phyloP scores from a whole-genome alignment of 2,329 filamentous ascomycete genomes.

The Diplodia sapinea region DNA sequence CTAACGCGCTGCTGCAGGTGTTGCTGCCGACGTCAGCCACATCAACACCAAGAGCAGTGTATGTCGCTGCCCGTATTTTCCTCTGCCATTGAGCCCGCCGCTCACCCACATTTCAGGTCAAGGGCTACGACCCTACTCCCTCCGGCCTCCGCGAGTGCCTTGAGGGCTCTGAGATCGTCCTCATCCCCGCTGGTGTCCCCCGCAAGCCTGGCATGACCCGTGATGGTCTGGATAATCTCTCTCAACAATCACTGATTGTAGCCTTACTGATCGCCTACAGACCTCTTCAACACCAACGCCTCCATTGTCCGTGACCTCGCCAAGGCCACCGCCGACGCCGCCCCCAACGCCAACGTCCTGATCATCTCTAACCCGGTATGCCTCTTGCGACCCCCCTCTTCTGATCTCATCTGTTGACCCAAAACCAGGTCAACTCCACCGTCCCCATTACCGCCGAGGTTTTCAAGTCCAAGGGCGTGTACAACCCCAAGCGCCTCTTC shows the following conservation, averaged over 20 bases:
- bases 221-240: conserved; percentile 66
- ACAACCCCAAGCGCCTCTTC: conserved; percentile 99
- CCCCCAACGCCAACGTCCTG: conserved; percentile 92
- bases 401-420: conserved; percentile 31
- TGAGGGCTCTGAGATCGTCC: conserved; percentile 87
- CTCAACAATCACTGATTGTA: neutral
- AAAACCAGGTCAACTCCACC: conserved; percentile 84
- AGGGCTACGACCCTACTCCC: conserved; percentile 80
- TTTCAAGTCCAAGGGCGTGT: conserved; percentile 93
- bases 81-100: conserved; percentile 17
- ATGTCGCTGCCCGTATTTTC: conserved; percentile 36
- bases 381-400: conserved; percentile 18
- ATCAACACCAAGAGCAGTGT: conserved; percentile 96
- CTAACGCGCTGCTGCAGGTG: conserved; percentile 64
- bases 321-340: conserved; percentile 87
- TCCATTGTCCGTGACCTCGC: conserved; percentile 98
- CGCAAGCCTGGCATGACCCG: conserved; percentile 99
- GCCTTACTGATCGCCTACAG: conserved; percentile 49
- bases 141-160: conserved; percentile 78
- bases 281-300: conserved; percentile 99
- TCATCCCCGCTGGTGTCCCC: conserved; percentile 97
- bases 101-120: conserved; percentile 62
- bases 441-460: conserved; percentile 97
- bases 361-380: conserved; percentile 95
- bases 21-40: conserved; percentile 96